A percentile compares a stretch with the other conserved stretches of the same genome.
phyloP scores from a whole-genome alignment of 2,329 filamentous ascomycete genomes.

The Colletotrichum karsti region DNA sequence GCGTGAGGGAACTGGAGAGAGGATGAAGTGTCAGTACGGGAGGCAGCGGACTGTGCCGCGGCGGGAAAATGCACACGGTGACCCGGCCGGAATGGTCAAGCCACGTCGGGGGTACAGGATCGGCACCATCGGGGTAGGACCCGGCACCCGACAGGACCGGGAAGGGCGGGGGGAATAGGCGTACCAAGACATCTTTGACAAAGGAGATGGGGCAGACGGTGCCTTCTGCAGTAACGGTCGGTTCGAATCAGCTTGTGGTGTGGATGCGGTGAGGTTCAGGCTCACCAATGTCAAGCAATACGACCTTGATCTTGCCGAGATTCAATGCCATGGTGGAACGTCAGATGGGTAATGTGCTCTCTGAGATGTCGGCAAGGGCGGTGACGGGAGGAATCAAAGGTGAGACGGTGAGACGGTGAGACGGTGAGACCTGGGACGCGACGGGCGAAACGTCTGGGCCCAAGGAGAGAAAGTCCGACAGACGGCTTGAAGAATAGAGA shows the following conservation, averaged over 20 bases:
- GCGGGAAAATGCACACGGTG: background rate
- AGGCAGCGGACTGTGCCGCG: background rate
- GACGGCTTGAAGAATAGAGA: too few relatives aligned
- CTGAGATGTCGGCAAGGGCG: background rate
- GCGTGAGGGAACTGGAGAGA: constrained; percentile 77
- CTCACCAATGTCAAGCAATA: constrained; percentile 69
- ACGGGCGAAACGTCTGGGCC: constrained; percentile 6
- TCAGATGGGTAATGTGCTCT: background rate
- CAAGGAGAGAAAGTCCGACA: too few relatives aligned
- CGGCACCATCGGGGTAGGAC: constrained; percentile 28
- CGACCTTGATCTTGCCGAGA: constrained; percentile 48
- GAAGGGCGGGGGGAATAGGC: constrained; percentile 41
- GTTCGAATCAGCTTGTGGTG: constrained; percentile 12
- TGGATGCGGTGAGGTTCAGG: constrained; percentile 27
- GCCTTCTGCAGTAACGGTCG: constrained; percentile 66
- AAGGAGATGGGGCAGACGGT: constrained; percentile 87
- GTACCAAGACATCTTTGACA: constrained; percentile 84
- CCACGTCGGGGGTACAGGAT: constrained; percentile 15
- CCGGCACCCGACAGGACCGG: constrained; percentile 25
- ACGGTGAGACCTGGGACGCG: constrained; percentile 1
- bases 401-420: constrained; percentile 2
- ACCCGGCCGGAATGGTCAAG: constrained; percentile 12
- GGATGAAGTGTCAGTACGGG: background rate
- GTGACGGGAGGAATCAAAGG: background rate
- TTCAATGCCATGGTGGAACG: constrained; percentile 40